Evolutionary conservation across 2,329 filamentous ascomycete species (phyloP), one percentile per base, ranked within the genome.

Genomic region (Aspergillus chevalieri): DNA sequence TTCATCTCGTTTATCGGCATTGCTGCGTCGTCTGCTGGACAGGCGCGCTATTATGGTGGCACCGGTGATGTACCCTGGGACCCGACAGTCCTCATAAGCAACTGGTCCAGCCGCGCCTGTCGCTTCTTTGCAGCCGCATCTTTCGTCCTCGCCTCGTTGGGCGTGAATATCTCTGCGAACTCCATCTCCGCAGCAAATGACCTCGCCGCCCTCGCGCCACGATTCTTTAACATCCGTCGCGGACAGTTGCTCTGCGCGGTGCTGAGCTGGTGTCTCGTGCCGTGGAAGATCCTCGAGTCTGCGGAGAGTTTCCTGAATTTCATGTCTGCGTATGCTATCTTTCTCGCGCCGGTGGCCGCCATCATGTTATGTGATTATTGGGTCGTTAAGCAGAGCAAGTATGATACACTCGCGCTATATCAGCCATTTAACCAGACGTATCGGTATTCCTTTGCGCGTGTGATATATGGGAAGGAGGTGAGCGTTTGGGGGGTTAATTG

Each of bases 251-350:
- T 83, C 41, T 76, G 78, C 4, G 78, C 78, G 1, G 46, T 83
- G 3, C 63, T 82, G 0, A 78, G 77, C 19, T 84, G 81, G 80
- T 74, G 75, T 2, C 72, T 85, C 28, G 80, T 83, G 1, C 82
- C 81, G 1, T 85, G 82, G 83, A 84, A 84, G 67, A 85, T 86
- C 50, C 69, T 85, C 15, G 72, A 65, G 30, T 82, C 78, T 0
- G 83, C 82, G 2, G 62, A 66, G 2, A 81, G 76, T 1, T 81
- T 86, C 56, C 66, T 85, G 3, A 76, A 78, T 41, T 87, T 87
- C 66, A 84, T 88, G 77, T 74, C 77, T 41, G 83, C 82, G 0
- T 83, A 85, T 62, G 77, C 78, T 1, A 75, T 86, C 36, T 86
- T 87, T 66, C 70, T 86, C 0, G 82, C 80, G 0, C 82, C 83